phyloP scores from a whole-genome alignment of 2,329 filamentous ascomycete genomes.

The Coniochaeta pulveracea region DNA sequence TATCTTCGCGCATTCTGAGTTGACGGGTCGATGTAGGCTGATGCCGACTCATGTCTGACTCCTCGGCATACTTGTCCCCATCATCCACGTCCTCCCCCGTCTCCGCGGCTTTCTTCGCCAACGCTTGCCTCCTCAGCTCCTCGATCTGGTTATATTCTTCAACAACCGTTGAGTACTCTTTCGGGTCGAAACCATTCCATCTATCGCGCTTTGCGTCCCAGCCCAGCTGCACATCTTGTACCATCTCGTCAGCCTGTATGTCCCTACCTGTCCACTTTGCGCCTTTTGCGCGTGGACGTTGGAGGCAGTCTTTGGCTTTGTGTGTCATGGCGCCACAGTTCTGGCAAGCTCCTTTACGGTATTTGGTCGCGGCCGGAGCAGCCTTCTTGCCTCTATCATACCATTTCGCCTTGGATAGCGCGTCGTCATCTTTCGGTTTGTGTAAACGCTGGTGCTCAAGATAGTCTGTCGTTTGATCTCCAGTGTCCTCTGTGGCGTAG shows the following conservation, averaged over 20 bases:
- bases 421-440: slow-evolving; percentile 52
- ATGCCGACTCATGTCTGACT: slow-evolving; percentile 91
- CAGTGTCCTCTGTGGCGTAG: slow-evolving; percentile 67
- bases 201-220: slow-evolving; percentile 97
- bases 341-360: slow-evolving; percentile 94
- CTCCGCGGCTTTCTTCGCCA: slow-evolving; percentile 35
- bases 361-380: slow-evolving; percentile 87
- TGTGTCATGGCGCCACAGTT: slow-evolving; percentile 98
- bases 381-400: slow-evolving; percentile 81
- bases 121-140: slow-evolving; percentile 48
- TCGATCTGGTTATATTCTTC: slow-evolving; percentile 84
- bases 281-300: slow-evolving; percentile 75
- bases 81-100: slow-evolving; percentile 40
- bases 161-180: slow-evolving; percentile 77
- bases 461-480: slow-evolving; percentile 66
- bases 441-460: slow-evolving; percentile 91
- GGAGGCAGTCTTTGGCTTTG: slow-evolving; percentile 88
- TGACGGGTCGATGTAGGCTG: slow-evolving; percentile 87
- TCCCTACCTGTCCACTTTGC: slow-evolving; percentile 88
- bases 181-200: slow-evolving; percentile 95
- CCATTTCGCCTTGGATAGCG: slow-evolving; percentile 55
- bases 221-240: slow-evolving; percentile 76
- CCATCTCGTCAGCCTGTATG: slow-evolving; percentile 82
- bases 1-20: slow-evolving; percentile 87
- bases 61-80: slow-evolving; percentile 76